phyloP scores from a whole-genome alignment of 768 basidiomycete genomes.

The Mycena maculata region DNA sequence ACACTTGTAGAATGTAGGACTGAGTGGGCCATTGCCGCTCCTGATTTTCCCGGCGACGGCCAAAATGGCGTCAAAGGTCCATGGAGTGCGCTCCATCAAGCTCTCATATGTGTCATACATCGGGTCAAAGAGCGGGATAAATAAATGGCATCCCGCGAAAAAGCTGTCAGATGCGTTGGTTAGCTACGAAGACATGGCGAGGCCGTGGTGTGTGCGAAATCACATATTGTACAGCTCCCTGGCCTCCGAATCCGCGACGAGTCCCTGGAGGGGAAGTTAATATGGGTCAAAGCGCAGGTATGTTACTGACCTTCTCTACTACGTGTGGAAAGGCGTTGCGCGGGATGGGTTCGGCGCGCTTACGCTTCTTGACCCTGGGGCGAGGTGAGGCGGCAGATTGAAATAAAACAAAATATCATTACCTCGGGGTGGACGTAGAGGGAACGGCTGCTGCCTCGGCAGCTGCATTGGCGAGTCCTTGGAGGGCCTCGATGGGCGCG shows the following conservation, averaged over 20 bases:
- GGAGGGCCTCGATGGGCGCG: conserved; percentile 94
- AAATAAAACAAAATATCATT: conserved; percentile 35
- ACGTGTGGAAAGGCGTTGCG: conserved; percentile 91
- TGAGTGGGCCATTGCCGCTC: conserved; percentile 88
- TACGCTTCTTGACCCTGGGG: conserved; percentile 83
- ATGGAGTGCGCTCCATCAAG: conserved; percentile 91
- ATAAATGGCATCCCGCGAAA: conserved; percentile 95
- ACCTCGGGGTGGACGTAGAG: conserved; percentile 74
- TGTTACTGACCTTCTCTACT: conserved; percentile 76
- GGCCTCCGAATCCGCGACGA: conserved; percentile 88
- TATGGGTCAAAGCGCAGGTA: conserved; percentile 5
- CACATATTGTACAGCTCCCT: conserved; percentile 93
- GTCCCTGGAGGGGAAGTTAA: conserved; percentile 62
- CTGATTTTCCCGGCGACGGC: conserved; percentile 94
- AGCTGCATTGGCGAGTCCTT: conserved; percentile 94
- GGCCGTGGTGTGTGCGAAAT: conserved; percentile 46
- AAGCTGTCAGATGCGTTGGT: conserved; percentile 67
- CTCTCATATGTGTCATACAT: conserved; percentile 93
- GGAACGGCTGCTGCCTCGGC: conserved; percentile 91
- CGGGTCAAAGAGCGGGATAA: conserved; percentile 95
- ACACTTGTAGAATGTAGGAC: conserved; percentile 88
- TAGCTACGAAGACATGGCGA: conserved; percentile 48
- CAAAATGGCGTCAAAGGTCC: conserved; percentile 94
- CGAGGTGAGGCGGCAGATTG: conserved; percentile 8
- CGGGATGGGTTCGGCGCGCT: conserved; percentile 84